Percentiles rank a stretch among this genome's conserved stretches.
phyloP scores from a whole-genome alignment of 805 yeast species.

The Yarrowia porcina region DNA sequence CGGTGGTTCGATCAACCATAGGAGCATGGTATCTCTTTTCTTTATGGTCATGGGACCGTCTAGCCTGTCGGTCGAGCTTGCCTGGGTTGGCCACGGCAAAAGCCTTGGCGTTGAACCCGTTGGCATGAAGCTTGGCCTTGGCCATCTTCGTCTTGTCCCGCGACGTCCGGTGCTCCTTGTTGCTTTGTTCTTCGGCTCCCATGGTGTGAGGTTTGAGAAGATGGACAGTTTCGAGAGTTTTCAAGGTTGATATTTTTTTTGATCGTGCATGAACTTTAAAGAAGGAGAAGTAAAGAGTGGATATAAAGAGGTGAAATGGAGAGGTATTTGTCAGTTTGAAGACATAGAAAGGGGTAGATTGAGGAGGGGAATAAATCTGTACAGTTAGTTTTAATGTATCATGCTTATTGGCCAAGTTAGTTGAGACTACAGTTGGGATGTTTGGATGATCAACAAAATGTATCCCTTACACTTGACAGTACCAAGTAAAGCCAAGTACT shows the following conservation, averaged over 20 bases:
- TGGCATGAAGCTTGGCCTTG: conserved; percentile 82
- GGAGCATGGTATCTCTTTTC: conserved; percentile 92
- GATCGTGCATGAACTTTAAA: background rate
- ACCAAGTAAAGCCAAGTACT: too few relatives aligned
- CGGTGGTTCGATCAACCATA: conserved; percentile 96
- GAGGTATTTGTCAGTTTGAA: too few relatives aligned
- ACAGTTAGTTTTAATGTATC: too few relatives aligned
- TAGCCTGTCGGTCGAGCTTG: conserved; percentile 77
- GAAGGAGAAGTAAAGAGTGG: background rate
- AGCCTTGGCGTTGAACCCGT: conserved; percentile 82
- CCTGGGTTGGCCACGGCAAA: conserved; percentile 83
- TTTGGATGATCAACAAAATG: too few relatives aligned
- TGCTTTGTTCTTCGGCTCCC: conserved; percentile 52
- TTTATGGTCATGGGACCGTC: conserved; percentile 73
- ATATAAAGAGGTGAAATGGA: background rate
- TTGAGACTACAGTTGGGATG: too few relatives aligned
- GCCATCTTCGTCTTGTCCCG: conserved; percentile 53
- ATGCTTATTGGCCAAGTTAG: too few relatives aligned
- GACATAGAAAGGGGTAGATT: too few relatives aligned
- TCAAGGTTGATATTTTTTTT: background rate
- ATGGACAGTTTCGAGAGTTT: background rate
- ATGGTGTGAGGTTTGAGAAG: background rate
- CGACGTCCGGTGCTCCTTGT: conserved; percentile 77
- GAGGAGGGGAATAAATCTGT: too few relatives aligned
- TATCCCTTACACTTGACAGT: too few relatives aligned